Conservation (phyloP, 2,329 filamentous ascomycete species). For the Botryotinia globosa region DNA sequence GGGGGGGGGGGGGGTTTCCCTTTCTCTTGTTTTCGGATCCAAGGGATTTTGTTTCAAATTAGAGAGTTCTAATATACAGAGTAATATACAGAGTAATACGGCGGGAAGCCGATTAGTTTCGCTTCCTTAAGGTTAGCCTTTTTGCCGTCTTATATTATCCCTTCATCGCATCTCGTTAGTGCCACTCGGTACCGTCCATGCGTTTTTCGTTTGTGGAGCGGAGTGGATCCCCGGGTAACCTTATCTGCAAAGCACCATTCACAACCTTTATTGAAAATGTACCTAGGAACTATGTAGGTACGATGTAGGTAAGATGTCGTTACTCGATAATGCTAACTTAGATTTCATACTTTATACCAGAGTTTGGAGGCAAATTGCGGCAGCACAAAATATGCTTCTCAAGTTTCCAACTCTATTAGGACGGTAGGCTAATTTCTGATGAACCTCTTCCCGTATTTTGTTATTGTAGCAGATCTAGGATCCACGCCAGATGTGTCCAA, state of each 20-base stretch:
- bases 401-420: background rate
- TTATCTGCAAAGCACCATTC: background rate
- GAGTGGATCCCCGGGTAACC: background rate
- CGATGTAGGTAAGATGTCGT: background rate
- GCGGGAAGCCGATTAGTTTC: background rate
- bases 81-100: background rate
- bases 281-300: background rate
- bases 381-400: background rate
- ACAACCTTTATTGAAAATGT: background rate
- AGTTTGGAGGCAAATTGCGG: background rate
- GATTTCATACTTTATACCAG: background rate
- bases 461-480: background rate
- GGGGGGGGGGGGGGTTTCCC: too few species aligned
- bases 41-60: background rate
- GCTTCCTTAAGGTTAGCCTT: background rate
- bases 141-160: background rate
- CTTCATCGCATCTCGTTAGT: slow-evolving; percentile 8
- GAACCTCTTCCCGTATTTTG: background rate
- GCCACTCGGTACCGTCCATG: background rate
- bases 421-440: background rate
- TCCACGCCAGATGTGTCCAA: background rate
- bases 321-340: background rate
- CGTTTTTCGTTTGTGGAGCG: slow-evolving; percentile 1
- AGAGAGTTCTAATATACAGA: background rate
- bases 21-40: background rate